Evolutionary conservation across 257 asterid species (phyloP), one percentile per base, ranked within the genome.

Genomic region (Gynochthodes officinalis): DNA sequence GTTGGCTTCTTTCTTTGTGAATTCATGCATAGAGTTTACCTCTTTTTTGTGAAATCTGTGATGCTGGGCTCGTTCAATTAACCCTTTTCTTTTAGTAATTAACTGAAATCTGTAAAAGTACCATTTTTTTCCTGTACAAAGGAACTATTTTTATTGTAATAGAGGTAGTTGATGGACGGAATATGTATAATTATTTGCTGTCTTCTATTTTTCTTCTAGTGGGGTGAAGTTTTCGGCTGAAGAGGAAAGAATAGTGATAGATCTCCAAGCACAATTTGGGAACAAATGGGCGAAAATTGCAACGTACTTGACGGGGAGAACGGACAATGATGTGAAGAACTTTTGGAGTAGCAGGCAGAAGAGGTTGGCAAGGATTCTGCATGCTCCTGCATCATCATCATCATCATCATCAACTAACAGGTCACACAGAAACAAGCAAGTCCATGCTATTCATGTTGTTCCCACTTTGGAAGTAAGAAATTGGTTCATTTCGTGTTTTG

Each of bases 211-310:
- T 30, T 61, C 66, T 53, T 37, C 48, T 55, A 90, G 96, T 73
- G 97, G 96, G 57, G 95, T 91, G 88, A 91, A 91, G 84, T 91
- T 91, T 73, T 80, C 95, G 18, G 87, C 88, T 25, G 95, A 89
- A 77, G 97, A 91, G 78, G 96, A 91, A 82, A 80, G 87, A 67
- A 84, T 79, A 0, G 93, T 91, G 64, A 84, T 91, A 40, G 95
- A 91, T 19, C 84, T 89, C 49, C 96, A 91, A 82, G 95, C 89
- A 27, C 86, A 85, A 65, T 84, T 86, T 40, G 95, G 97, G n/a
- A 91, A 91, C 87, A 91, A 88, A 80, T 91, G 97, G 97, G 97
- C 96, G 0, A 84, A 73, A 80, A 91, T 91, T 14, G 91, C 97
- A 0, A 89, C 93, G 2, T 86, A 84, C 81, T 77, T 91, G 83